Evolutionary conservation across 1,284 basidiomycete genomes (phyloP).

Genomic region (Violaceomyces palustris): DNA sequence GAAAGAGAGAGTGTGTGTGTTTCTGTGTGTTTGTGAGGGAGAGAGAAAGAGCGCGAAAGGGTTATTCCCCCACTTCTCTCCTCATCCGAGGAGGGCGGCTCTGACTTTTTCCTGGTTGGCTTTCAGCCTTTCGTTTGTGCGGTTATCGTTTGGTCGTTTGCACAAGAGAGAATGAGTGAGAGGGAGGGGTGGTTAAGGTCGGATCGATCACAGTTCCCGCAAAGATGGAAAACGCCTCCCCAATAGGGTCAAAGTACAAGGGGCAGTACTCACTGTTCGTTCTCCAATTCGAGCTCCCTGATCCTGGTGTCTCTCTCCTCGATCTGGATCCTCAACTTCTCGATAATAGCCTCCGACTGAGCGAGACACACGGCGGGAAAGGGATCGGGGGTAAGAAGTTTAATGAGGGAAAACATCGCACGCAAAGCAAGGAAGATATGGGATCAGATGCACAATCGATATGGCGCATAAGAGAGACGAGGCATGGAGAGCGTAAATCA

Average conservation of each 20-base stretch:
- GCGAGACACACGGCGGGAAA: background rate
- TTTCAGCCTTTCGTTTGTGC: constrained; percentile 9
- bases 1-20: too few relatives aligned
- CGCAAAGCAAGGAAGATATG: too few relatives aligned
- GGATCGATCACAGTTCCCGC: background rate
- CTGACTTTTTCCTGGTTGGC: constrained; percentile 24
- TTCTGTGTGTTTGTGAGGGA: too few relatives aligned
- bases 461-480: too few relatives aligned
- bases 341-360: constrained; percentile 7
- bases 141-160: background rate
- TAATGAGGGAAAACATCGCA: too few relatives aligned
- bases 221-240: background rate
- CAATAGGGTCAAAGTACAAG: too few relatives aligned
- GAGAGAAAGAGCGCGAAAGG: too few relatives aligned
- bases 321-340: constrained; percentile 25
- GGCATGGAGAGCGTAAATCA: too few relatives aligned
- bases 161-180: background rate
- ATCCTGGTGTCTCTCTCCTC: constrained; percentile 37
- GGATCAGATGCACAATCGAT: too few relatives aligned
- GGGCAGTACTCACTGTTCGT: constrained; percentile 36
- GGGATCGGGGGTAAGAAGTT: too few relatives aligned
- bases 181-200: background rate
- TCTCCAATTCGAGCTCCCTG: constrained; percentile 44
- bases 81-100: constrained; percentile 24
- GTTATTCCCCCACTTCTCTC: too few relatives aligned